phyloP scores from a whole-genome alignment of 2,329 filamentous ascomycete species.

The Claviceps africana region DNA sequence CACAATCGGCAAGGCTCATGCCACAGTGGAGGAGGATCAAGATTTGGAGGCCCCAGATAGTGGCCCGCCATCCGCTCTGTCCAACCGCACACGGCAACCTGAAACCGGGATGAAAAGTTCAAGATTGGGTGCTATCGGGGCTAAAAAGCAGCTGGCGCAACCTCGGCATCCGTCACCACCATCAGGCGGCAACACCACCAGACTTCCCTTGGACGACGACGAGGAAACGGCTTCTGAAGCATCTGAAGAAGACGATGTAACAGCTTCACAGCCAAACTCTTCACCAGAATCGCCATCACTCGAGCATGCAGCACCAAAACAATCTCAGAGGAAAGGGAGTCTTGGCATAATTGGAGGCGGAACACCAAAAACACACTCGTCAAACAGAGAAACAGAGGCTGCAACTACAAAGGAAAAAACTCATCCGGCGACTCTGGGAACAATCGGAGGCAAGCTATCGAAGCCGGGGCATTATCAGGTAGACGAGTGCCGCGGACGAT shows the following conservation, averaged over 20 bases:
- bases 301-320: constrained; percentile 6
- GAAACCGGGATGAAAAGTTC: constrained; percentile 9
- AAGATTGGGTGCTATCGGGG: constrained; percentile 24
- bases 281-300: constrained; percentile 12
- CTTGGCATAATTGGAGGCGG: constrained; percentile 29
- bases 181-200: constrained; percentile 1
- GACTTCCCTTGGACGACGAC: constrained; percentile 11
- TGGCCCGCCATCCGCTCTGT: constrained; percentile 8
- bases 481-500: constrained; percentile 12
- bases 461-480: constrained; percentile 10
- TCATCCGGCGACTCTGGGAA: constrained; percentile 16
- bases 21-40: constrained; percentile 21
- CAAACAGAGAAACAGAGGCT: neutral
- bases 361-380: constrained; percentile 10
- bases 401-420: neutral
- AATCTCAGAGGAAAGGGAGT: constrained; percentile 14
- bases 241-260: constrained; percentile 19
- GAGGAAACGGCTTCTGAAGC: constrained; percentile 32
- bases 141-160: constrained; percentile 16
- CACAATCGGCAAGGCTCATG: constrained; percentile 13
- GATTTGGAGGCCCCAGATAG: constrained; percentile 9
- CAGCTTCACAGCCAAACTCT: constrained; percentile 11
- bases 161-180: constrained; percentile 10
- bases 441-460: constrained; percentile 16
- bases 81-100: constrained; percentile 8